Evolutionary conservation across 192 early-diverging fungal genomes (phyloP), one percentile per base, ranked within the genome.

Genomic region (Glomus cerebriforme): DNA sequence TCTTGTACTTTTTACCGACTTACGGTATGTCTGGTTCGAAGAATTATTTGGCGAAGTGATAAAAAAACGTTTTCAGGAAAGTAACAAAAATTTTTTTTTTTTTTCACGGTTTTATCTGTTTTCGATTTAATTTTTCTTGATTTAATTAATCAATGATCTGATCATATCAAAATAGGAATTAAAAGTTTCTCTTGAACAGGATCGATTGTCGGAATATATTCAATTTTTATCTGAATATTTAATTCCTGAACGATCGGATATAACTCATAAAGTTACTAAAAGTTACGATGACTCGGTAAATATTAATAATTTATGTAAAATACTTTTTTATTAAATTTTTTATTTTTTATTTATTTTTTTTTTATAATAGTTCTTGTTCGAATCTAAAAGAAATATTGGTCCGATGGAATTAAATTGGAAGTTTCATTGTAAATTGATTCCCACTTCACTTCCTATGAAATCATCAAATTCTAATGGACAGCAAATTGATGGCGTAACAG

Each of bases 11-110:
- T 24, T 76, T 24, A 76, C 74, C 19, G 32, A 76, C 27, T 29
- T 76, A 37, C 17, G 60, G 24, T 64, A 65, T 64, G 74, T 76
- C 24, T 76, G 74, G 74, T 64, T 76, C 15, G 74, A 76, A 31
- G 74, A 76, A 43, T 63, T 76, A 32, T 7, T 76, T 45, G 59
- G 17, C 12, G 74, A 64, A 34, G 74, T 65, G 32, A 76, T 76
- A 34, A 76, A 24, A 27, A 34, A 64, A 76, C 32, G 74, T 9
- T 76, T 71, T 26, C 69, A 71, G 62, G 49, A 27, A 76, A 65
- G 74, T 32, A 59, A 32, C 15, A 60, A 27, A 32, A 31, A 43
- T n/a, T 39, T 34, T 43, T 45, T 7, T 19, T 45, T 45, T 71
- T 47, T 71, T 1, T 45, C 4, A 29, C 43, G 7, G 0, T 17